Percentiles rank a stretch among this genome's conserved stretches.
These are phyloP conservation scores for Tetrahymena elliotti DNA, from an alignment of 73 alveolate species.

Conservation along the genomic window DNA sequence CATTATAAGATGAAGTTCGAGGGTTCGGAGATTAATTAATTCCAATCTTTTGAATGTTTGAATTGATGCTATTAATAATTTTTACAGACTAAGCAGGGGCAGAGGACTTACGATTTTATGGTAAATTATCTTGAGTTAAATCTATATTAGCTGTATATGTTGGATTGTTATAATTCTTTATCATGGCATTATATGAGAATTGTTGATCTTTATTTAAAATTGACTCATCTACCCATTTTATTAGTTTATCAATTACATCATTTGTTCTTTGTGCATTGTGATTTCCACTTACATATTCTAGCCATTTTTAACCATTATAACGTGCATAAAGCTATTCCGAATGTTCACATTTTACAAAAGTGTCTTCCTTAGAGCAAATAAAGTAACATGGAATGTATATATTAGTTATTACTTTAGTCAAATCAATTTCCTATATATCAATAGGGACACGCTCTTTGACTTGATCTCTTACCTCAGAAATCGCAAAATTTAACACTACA, in stretches of 20 bases:
- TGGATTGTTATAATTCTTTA: not conserved
- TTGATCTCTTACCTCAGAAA: not conserved
- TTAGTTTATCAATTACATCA: not conserved
- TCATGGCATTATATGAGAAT: not conserved
- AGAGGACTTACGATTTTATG: not conserved
- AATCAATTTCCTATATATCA: not conserved
- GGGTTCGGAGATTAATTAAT: not conserved
- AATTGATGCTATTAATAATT: not conserved
- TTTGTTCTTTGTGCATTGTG: not conserved
- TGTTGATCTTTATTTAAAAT: not conserved
- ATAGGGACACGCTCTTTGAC: not conserved
- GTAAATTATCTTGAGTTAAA: not conserved
- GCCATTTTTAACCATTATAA: not conserved
- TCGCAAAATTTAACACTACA: not conserved
- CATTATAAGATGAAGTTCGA: not conserved
- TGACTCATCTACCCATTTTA: not conserved
- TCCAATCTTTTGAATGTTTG: not conserved
- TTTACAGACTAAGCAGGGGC: not conserved
- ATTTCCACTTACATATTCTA: not conserved
- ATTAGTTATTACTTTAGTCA: not conserved
- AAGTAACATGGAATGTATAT: not conserved
- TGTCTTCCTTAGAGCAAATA: not conserved
- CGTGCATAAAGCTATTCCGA: not conserved
- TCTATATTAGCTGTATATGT: not conserved
- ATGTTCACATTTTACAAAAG: not conserved